Evolutionary conservation across 768 basidiomycete genomes (phyloP).

Genomic region (Leccinum pellstonianum): DNA sequence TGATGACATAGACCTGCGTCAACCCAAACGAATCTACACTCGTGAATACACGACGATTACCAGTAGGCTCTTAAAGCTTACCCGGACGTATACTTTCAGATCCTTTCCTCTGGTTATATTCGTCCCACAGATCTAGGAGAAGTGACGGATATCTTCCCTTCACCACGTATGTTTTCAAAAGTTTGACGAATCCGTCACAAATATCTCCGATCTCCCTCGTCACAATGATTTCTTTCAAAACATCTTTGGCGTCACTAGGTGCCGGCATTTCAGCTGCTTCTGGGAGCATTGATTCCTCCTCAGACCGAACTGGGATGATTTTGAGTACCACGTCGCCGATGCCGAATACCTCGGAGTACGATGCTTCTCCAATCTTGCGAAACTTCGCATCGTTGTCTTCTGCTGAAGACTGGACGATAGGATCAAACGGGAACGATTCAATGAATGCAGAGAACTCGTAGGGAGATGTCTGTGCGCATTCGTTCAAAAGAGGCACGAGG

Average conservation of each 20-base stretch:
- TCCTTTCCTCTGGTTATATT: constrained; percentile 69
- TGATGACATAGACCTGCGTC: constrained; percentile 83
- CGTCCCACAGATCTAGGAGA: constrained; percentile 85
- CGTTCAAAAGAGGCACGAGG: constrained; percentile 62
- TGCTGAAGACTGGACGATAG: constrained; percentile 47
- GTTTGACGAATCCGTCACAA: constrained; percentile 74
- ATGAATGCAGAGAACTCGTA: constrained; percentile 85
- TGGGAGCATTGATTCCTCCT: constrained; percentile 30
- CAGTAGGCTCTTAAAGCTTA: constrained; percentile 33
- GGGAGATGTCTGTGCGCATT: constrained; percentile 67
- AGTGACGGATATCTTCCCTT: constrained; percentile 79
- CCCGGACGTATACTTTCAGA: constrained; percentile 86
- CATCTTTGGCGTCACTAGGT: constrained; percentile 70
- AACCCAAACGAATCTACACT: constrained; percentile 67
- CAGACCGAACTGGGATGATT: constrained; percentile 73
- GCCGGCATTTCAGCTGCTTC: constrained; percentile 57
- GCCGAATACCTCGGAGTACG: constrained; percentile 94
- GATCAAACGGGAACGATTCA: constrained; percentile 73
- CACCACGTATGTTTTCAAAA: constrained; percentile 84
- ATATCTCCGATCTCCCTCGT: constrained; percentile 75
- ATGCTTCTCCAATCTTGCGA: constrained; percentile 92
- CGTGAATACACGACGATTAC: constrained; percentile 8
- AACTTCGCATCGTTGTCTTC: constrained; percentile 43
- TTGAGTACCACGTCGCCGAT: constrained; percentile 89
- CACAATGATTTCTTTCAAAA: constrained; percentile 78